A percentile compares a stretch with the other conserved stretches of the same genome.
Conservation (phyloP, 345 rosid species). For the Boechera retrofracta region DNA sequence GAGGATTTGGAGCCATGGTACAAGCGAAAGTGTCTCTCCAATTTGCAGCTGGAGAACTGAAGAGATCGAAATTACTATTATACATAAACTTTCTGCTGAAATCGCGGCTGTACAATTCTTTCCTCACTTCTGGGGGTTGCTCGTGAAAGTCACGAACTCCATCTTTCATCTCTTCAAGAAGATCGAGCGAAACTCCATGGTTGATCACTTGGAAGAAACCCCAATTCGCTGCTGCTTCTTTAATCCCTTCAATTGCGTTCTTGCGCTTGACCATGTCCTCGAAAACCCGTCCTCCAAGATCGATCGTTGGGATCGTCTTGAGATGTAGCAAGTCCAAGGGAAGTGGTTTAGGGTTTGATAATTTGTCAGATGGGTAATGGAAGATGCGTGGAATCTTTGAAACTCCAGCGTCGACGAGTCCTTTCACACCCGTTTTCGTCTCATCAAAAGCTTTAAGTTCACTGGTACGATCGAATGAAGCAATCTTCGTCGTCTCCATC, state of each 20-base stretch:
- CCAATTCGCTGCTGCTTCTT: slow-evolving; percentile 40
- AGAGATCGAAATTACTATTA: slow-evolving; percentile 48
- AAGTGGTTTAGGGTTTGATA: slow-evolving; percentile 12
- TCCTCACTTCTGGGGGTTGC: slow-evolving; percentile 31
- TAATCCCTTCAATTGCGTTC: slow-evolving; percentile 3
- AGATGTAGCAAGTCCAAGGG: background rate
- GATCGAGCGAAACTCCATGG: slow-evolving; percentile 37
- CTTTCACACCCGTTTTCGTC: slow-evolving; percentile 48
- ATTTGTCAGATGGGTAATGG: slow-evolving; percentile 18
- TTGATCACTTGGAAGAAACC: slow-evolving; percentile 47
- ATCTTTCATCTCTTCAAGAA: slow-evolving; percentile 34
- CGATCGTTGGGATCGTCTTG: slow-evolving; percentile 39
- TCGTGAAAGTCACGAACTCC: slow-evolving; percentile 43
- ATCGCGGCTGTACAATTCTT: slow-evolving; percentile 37
- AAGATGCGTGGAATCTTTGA: slow-evolving; percentile 45
- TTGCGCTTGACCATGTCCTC: background rate
- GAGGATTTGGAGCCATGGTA: slow-evolving; percentile 46
- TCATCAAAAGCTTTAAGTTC: slow-evolving; percentile 50
- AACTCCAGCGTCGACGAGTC: slow-evolving; percentile 45
- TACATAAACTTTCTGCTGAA: slow-evolving; percentile 17
- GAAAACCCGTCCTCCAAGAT: slow-evolving; percentile 24
- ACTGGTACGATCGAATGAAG: slow-evolving; percentile 31
- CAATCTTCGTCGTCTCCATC: slow-evolving; percentile 22
- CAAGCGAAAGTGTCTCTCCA: slow-evolving; percentile 51
- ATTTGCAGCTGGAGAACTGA: slow-evolving; percentile 35